phyloP scores from a whole-genome alignment of 495 filamentous ascomycete species.

The Neurospora sp. region DNA sequence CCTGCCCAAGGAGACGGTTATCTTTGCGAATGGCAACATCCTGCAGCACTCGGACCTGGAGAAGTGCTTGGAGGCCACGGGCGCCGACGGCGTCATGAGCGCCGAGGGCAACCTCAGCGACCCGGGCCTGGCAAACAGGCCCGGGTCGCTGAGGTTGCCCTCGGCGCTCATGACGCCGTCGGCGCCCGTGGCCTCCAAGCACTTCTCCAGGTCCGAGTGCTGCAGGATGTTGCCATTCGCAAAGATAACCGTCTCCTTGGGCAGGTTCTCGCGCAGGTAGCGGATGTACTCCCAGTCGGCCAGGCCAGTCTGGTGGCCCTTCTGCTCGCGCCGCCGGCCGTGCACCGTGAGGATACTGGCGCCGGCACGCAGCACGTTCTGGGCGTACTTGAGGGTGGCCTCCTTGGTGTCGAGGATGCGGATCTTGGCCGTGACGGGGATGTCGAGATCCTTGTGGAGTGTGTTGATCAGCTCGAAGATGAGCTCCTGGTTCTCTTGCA shows the following conservation, averaged over 20 bases:
- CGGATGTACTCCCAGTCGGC: conserved; percentile 83
- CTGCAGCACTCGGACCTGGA: conserved; percentile 74
- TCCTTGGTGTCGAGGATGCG: conserved; percentile 80
- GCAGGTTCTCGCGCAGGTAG: conserved; percentile 75
- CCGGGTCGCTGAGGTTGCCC: conserved; percentile 83
- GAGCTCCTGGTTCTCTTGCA: conserved; percentile 85
- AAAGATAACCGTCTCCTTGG: conserved; percentile 82
- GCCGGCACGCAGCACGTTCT: conserved; percentile 77
- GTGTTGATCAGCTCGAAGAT: conserved; percentile 70
- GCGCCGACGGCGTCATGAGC: conserved; percentile 89
- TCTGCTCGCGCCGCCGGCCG: conserved; percentile 80
- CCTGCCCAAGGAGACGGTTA: conserved; percentile 75
- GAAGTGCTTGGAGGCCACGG: conserved; percentile 70
- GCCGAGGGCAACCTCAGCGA: conserved; percentile 91
- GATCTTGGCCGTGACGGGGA: conserved; percentile 94
- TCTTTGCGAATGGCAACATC: conserved; percentile 96
- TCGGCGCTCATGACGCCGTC: conserved; percentile 96
- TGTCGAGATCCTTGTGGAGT: conserved; percentile 56
- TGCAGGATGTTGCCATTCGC: conserved; percentile 92
- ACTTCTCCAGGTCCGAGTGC: conserved; percentile 67
- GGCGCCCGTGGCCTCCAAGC: conserved; percentile 74
- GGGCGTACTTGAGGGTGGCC: conserved; percentile 78
- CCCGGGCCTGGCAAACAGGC: conserved; percentile 77
- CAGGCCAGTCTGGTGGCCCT: conserved; percentile 88
- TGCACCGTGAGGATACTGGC: conserved; percentile 91